Evolutionary conservation across 2,329 filamentous ascomycete species (phyloP), one percentile per base, ranked within the genome.

Genomic region (Trichoderma sp.): DNA sequence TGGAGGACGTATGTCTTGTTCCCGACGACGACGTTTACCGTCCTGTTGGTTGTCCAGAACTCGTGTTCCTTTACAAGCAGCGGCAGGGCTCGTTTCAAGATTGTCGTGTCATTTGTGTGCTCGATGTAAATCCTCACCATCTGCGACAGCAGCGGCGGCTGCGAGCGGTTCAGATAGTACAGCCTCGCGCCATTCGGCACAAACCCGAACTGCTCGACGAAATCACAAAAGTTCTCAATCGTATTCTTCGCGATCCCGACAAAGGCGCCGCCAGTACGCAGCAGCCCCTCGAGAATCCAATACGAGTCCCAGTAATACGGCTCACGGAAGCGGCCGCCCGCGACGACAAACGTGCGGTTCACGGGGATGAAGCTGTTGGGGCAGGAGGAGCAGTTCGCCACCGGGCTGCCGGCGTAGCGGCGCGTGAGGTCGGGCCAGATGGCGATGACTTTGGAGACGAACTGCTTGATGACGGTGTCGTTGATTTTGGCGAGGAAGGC

Each of bases 281-380:
- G 77, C 27, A 91, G 80, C 27, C 89, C 89, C 77, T 89, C 85
- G 56, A 91, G 72, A 58, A 90, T 89, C 88, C 87, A 90, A 78
- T 86, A 90, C 35, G 87, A 88, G 75, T 91, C 88, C 89, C 89
- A 91, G 76, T 91, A 91, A 74, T 91, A 91, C 2, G 87, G 84
- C 76, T 91, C 89, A 37, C 89, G 82, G 80, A 91, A 91, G 34
- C 89, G 86, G n/a, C 89, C 89, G 13, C 89, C 89, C 4, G 89
- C 88, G 17, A 91, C 84, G n/a, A 91, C 87, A 73, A 91, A 91
- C 3, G 87, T 89, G 67, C 87, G 85, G 72, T 89, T 89, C 68
- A 91, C 75, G 7, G 88, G 86, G 67, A 91, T 86, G 77, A 89
- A 90, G 74, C 88, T 90, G 72, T 84, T 84, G 37, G 87, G 87